Conservation (phyloP, 2,329 filamentous ascomycete genomes). For the Coniochaeta hoffmannii region DNA sequence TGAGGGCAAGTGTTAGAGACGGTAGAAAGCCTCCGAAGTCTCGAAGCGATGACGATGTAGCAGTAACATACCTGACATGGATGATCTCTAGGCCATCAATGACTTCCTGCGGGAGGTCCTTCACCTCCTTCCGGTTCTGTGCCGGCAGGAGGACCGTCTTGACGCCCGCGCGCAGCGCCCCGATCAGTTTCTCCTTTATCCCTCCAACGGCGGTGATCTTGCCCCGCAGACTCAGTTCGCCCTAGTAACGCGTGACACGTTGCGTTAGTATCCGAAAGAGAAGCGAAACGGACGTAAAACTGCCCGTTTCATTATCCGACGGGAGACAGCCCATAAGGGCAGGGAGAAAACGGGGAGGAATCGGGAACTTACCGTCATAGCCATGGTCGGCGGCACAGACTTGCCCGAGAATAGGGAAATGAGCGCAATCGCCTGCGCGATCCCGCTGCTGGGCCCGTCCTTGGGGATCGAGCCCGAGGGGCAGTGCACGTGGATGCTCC, state of each 20-base stretch:
- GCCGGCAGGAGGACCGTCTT: slow-evolving; percentile 86
- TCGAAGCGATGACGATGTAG: no score
- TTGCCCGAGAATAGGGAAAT: slow-evolving; percentile 85
- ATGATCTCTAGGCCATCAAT: slow-evolving; percentile 80
- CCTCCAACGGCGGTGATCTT: slow-evolving; percentile 91
- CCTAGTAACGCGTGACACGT: slow-evolving; percentile 30
- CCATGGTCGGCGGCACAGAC: slow-evolving; percentile 80
- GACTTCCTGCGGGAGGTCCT: slow-evolving; percentile 86
- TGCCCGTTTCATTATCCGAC: background rate
- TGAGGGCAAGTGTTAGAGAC: background rate
- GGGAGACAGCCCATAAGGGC: background rate
- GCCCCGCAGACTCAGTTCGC: slow-evolving; percentile 72
- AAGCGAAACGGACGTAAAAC: slow-evolving; percentile 6
- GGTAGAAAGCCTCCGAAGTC: no score
- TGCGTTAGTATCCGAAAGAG: background rate
- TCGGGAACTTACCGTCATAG: slow-evolving; percentile 68
- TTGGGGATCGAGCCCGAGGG: slow-evolving; percentile 93
- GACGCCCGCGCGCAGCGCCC: slow-evolving; percentile 84
- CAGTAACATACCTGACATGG: slow-evolving; percentile 77
- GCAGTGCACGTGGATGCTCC: slow-evolving; percentile 93
- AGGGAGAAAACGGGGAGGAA: background rate
- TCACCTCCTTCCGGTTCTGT: slow-evolving; percentile 85
- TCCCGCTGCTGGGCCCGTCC: slow-evolving; percentile 78
- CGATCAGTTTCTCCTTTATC: slow-evolving; percentile 98
- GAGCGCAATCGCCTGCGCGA: slow-evolving; percentile 88